Percentiles rank a stretch among this genome's conserved stretches.
Conservation (phyloP, 495 filamentous ascomycete genomes). For the Chaetomium fimeti region DNA sequence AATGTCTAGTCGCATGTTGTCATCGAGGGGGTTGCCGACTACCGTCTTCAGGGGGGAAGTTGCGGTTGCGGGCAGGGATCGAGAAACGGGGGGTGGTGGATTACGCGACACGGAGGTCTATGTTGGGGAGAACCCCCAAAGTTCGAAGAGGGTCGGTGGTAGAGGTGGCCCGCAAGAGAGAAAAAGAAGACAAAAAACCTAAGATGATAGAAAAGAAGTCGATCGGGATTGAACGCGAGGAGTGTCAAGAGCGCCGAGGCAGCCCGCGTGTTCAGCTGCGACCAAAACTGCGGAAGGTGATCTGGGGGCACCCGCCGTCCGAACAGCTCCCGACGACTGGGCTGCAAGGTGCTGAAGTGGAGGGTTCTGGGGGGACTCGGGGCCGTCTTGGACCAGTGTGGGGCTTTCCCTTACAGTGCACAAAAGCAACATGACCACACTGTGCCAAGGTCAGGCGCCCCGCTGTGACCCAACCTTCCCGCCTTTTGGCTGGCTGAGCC, state of each 20-base stretch:
- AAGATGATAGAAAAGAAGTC: constrained; percentile 8
- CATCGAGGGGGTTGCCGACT: constrained; percentile 23
- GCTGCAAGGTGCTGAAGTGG: not conserved
- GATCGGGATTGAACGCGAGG: constrained; percentile 3
- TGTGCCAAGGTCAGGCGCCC: too few species aligned
- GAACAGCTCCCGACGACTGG: not conserved
- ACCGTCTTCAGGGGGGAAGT: constrained; percentile 13
- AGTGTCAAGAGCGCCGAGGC: constrained; percentile 13
- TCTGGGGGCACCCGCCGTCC: not conserved
- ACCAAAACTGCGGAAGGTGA: not conserved
- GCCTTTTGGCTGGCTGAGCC: not conserved
- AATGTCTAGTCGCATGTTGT: constrained; percentile 38
- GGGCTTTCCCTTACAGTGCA: not conserved
- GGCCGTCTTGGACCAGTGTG: not conserved
- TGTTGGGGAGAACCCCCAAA: not conserved
- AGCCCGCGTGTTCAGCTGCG: constrained; percentile 13
- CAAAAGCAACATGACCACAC: not conserved
- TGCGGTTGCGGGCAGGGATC: constrained; percentile 7
- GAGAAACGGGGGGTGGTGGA: constrained; percentile 8
- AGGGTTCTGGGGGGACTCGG: not conserved
- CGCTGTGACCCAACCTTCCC: too few species aligned
- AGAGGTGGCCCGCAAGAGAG: not conserved
- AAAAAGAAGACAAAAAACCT: not conserved
- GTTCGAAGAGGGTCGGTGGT: constrained; percentile 2
- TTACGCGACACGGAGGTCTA: not conserved